Conservation (phyloP, 768 basidiomycete species). For the Gymnopilus junonius region DNA sequence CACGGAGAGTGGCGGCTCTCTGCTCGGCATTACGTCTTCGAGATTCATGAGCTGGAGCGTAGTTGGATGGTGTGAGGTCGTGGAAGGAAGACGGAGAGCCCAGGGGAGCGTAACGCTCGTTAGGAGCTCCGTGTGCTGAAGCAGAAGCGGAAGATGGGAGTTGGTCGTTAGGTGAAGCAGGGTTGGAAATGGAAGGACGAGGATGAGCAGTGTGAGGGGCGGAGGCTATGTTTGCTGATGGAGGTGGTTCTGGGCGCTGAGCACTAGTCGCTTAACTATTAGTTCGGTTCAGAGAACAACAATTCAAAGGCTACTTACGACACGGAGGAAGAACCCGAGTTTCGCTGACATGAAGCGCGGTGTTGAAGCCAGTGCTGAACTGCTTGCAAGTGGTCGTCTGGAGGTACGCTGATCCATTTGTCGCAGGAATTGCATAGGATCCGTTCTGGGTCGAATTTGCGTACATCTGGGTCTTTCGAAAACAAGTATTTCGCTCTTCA, state of each 20-base stretch:
- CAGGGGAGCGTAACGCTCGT: background rate
- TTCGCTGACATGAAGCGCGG: constrained; percentile 10
- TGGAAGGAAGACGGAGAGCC: constrained; percentile 22
- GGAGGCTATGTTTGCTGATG: background rate
- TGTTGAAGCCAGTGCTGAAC: constrained; percentile 61
- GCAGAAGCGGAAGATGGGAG: background rate
- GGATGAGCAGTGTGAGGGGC: background rate
- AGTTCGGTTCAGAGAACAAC: background rate
- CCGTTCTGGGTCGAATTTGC: constrained; percentile 76
- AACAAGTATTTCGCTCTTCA: constrained; percentile 65
- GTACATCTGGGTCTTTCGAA: constrained; percentile 68
- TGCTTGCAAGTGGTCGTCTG: constrained; percentile 63
- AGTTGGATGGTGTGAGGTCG: constrained; percentile 62
- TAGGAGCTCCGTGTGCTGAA: background rate
- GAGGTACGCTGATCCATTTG: constrained; percentile 62
- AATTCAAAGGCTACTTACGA: constrained; percentile 1
- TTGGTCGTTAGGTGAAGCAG: background rate
- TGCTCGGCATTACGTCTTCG: constrained; percentile 80
- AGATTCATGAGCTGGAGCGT: constrained; percentile 64
- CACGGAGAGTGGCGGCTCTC: constrained; percentile 70
- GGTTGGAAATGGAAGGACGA: background rate
- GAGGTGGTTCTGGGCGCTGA: background rate
- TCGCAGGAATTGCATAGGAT: constrained; percentile 74
- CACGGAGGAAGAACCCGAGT: background rate
- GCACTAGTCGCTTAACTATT: background rate